A percentile compares a stretch with the other conserved stretches of the same genome.
These are phyloP conservation scores for Sanghuangporus baumii DNA, from an alignment of 1,284 basidiomycete genomes.

Conservation along the genomic window DNA sequence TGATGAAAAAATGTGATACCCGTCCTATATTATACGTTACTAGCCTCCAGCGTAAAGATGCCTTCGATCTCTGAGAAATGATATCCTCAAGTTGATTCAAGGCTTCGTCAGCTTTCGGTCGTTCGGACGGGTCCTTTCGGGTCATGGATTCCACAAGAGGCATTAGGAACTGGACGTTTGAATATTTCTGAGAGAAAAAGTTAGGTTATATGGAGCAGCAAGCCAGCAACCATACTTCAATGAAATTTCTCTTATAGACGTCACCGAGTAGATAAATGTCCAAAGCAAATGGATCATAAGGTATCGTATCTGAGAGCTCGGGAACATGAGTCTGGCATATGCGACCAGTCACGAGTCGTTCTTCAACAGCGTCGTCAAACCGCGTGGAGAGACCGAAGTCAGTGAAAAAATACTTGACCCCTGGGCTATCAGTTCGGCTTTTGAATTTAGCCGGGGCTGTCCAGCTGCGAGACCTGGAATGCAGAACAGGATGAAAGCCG, in stretches of 20 bases:
- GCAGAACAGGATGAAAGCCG: conserved; percentile 13
- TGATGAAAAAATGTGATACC: neutral
- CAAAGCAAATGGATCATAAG: conserved; percentile 10
- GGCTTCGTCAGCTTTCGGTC: neutral
- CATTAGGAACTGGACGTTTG: neutral
- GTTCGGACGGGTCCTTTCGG: neutral
- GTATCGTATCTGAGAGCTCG: neutral
- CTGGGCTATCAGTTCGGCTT: conserved; percentile 6
- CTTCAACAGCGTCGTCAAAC: conserved; percentile 1
- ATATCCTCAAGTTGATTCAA: neutral
- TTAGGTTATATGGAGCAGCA: no score
- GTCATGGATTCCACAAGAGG: conserved; percentile 11
- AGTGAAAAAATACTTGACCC: conserved; percentile 26
- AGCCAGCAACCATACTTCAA: no score
- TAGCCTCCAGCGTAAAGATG: conserved; percentile 8
- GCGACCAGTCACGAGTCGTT: neutral
- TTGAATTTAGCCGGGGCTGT: neutral
- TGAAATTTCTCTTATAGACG: neutral
- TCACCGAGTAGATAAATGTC: conserved; percentile 12
- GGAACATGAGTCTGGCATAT: neutral
- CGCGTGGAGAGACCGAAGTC: conserved; percentile 25
- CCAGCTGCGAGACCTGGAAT: neutral
- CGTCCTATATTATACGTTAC: neutral
- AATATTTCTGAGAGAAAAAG: no score
- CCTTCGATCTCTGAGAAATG: neutral